Evolutionary conservation across 805 yeast species (phyloP), one percentile per base, ranked within the genome.

Genomic region (Kuraishia ogatae): DNA sequence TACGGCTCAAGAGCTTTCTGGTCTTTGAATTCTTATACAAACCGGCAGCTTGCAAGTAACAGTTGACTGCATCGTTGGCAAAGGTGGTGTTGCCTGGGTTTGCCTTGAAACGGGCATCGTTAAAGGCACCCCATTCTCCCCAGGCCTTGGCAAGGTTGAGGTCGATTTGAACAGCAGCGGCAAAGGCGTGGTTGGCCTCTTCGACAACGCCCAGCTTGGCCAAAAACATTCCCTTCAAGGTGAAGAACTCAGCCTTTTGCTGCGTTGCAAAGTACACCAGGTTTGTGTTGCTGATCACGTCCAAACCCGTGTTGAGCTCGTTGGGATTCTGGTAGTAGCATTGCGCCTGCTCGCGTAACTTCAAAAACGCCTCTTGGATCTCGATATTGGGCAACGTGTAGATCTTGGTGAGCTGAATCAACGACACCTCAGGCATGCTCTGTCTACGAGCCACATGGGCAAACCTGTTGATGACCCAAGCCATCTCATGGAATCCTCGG

Each of bases 41-140:
- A 2, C 98, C 97, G 20, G 98, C 97, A 20, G 99, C 99, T 69
- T 96, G 98, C 60, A 94, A 76, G 70, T 92, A 96, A 68, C 99
- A 94, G 63, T 96, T 87, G 51, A 94, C 84, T 1, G 99, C 98
- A 68, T 92, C 91, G 59, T 90, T 87, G 20, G 98, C 99, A 69
- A 83, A 85, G 22, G 83, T 81, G 71, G 87, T 83, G 62, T 89
- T 96, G 52, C 75, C 81, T 1, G 92, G 93, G 57, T 85, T 85
- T 60, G 90, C 96, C 60, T 89, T 87, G 68, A 90, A 84, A 48
- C 97, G 77, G 28, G 85, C 81, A 62, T 94, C 99, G 66, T 92
- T 92, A 73, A 90, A 94, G 66, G 85, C 83, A 58, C 99, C 99
- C 99, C 99, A 94, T 67, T 96, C 97, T 2, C 97, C 98, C 99